Conservation (phyloP, 2,329 filamentous ascomycete genomes). For the Sclerotinia trifoliorum region DNA sequence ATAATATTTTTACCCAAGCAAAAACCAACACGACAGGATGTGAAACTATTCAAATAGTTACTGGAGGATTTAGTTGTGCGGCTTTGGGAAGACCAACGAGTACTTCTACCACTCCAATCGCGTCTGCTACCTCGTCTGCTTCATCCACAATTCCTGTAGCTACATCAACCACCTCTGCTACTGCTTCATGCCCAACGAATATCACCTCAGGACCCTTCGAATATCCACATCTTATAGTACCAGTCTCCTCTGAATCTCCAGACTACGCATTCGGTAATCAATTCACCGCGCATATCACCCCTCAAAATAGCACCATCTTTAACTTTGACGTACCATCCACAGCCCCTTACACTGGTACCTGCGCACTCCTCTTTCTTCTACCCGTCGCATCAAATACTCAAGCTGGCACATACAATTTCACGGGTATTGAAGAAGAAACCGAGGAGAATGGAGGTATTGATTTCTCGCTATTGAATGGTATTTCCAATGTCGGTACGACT, state of each 20-base stretch:
- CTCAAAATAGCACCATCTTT: slow-evolving; percentile 51
- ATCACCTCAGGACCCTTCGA: slow-evolving; percentile 46
- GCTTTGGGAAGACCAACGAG: slow-evolving; percentile 26
- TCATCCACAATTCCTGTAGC: neutral
- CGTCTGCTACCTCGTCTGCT: slow-evolving; percentile 1
- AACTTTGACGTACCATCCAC: slow-evolving; percentile 62
- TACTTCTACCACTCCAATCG: neutral
- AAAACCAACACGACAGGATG: slow-evolving; percentile 33
- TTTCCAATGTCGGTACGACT: slow-evolving; percentile 50
- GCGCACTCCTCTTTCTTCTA: slow-evolving; percentile 64
- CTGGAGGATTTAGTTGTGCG: slow-evolving; percentile 33
- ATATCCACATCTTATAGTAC: slow-evolving; percentile 62
- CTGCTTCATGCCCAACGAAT: slow-evolving; percentile 24
- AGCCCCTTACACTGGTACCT: slow-evolving; percentile 47
- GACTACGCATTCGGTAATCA: slow-evolving; percentile 52
- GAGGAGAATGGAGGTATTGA: slow-evolving; percentile 10
- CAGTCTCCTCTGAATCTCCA: slow-evolving; percentile 55
- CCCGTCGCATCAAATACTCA: slow-evolving; percentile 51
- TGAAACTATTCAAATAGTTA: slow-evolving; percentile 30
- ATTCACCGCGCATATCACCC: slow-evolving; percentile 55
- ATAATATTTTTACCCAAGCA: slow-evolving; percentile 32
- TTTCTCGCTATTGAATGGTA: slow-evolving; percentile 48
- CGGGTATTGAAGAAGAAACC: slow-evolving; percentile 52
- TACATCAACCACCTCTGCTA: neutral
- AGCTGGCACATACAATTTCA: slow-evolving; percentile 49